Conservation (phyloP, 345 rosid species). For the Rhizophora apiculata region DNA sequence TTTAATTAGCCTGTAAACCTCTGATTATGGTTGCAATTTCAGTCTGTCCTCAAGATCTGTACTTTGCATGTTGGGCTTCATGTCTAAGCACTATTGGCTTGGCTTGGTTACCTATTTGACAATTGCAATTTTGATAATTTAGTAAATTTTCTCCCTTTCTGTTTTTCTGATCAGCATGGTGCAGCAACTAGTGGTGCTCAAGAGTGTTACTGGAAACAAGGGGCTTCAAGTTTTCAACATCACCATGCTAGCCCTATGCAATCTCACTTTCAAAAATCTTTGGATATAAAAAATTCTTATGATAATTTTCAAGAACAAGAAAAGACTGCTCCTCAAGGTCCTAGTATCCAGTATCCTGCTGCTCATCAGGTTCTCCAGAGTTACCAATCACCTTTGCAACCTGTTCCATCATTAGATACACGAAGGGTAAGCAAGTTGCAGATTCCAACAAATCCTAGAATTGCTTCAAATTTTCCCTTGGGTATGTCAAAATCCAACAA, state of each 20-base stretch:
- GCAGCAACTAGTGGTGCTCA: constrained; percentile 53
- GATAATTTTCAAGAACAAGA: constrained; percentile 73
- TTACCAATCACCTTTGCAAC: constrained; percentile 49
- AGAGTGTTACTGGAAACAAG: constrained; percentile 70
- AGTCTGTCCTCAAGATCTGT: not conserved
- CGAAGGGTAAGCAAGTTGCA: constrained; percentile 79
- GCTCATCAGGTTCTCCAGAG: constrained; percentile 50
- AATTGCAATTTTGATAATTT: constrained; percentile 6
- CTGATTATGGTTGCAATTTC: constrained; percentile 1
- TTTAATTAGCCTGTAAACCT: not conserved
- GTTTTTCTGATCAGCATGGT: constrained; percentile 54
- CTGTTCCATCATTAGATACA: constrained; percentile 48
- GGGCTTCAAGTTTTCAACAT: constrained; percentile 52
- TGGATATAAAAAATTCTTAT: constrained; percentile 54
- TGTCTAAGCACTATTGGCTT: not conserved
- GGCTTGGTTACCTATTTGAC: constrained; percentile 1
- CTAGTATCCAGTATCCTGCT: constrained; percentile 49
- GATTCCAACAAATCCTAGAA: constrained; percentile 96
- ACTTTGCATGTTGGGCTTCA: not conserved
- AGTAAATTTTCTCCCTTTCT: constrained; percentile 18
- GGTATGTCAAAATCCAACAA: constrained; percentile 67
- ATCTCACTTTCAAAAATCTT: constrained; percentile 56
- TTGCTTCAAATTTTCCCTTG: constrained; percentile 81
- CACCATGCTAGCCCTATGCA: constrained; percentile 56
- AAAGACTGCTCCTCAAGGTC: constrained; percentile 54